Base-by-base conservation (phyloP, 345 rosid species). In the Toxicodendron radicans region DNA sequence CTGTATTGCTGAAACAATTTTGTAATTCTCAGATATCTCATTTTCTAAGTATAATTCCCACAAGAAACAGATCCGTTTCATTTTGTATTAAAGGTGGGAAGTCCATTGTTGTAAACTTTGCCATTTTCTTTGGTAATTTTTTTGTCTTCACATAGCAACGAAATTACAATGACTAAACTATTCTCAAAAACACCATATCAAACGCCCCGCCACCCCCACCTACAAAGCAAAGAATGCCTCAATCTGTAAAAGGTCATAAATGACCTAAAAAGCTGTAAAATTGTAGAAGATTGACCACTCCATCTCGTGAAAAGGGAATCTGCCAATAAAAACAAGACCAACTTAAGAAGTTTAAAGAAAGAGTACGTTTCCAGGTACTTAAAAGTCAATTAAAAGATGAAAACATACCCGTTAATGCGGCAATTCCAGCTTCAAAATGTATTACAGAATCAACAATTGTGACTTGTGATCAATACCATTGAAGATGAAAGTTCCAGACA, bases 381-480 rank as follows among this genome's bases (percentile, higher is more conserved):
- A 62, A 59, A 33, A 41, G n/a, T 14, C 23, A 5, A 10, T 16
- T 49, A 23, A 23, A 30, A 16, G 49, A 62, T 51, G 46, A 49
- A 21, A 73, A 53, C 65, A 58, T 58, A 66, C 76, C 67, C 1
- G 58, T 23, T 45, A 66, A 60, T 53, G 32, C 45, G 38, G 20
- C 49, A 75, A 30, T 21, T 43, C 32, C 24, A 43, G 65, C 67
- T 54, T 57, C 27, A 61, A 53, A 59, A 66, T 74, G 57, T 69
- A 68, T 74, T 83, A 92, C 73, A 93, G 76, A 8, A 72, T 72
- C 83, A 95, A 80, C 62, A 91, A 65, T 71, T 90, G 97, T 68
- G 98, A 95, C 84, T 85, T 93, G 84, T 95, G 99, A 80, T 95
- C 99, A 38, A 95, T 90, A 83, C 98, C 97, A 45, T 90, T 93